phyloP scores from a whole-genome alignment of 2,329 filamentous ascomycete genomes.

The Cercospora berteroae region DNA sequence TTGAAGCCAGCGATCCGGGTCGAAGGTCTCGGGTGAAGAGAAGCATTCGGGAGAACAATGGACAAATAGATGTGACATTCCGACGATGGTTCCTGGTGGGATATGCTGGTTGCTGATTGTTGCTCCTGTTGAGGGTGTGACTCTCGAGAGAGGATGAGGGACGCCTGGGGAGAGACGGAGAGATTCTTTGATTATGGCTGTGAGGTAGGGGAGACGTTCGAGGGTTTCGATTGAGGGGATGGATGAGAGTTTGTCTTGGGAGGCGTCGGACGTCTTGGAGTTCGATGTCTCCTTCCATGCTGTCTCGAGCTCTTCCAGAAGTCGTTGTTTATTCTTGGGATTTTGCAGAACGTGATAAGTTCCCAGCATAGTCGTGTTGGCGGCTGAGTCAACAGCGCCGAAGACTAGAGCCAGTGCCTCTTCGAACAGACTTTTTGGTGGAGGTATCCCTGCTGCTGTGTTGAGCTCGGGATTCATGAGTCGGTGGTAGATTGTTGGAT shows the following conservation, averaged over 20 bases:
- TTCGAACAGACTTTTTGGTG: slow-evolving; percentile 41
- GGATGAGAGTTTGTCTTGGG: neutral
- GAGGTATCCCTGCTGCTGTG: slow-evolving; percentile 37
- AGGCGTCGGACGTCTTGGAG: neutral
- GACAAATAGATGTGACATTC: slow-evolving; percentile 51
- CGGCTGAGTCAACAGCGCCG: slow-evolving; percentile 48
- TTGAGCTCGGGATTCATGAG: slow-evolving; percentile 38
- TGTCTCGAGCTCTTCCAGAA: slow-evolving; percentile 42
- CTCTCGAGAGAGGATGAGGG: slow-evolving; percentile 45
- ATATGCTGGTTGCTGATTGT: slow-evolving; percentile 48
- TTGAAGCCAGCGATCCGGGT: slow-evolving; percentile 50
- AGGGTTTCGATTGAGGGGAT: slow-evolving; percentile 17
- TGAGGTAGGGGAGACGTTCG: slow-evolving; percentile 46
- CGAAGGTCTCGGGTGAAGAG: slow-evolving; percentile 47
- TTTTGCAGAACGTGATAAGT: slow-evolving; percentile 43
- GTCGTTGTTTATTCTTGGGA: slow-evolving; percentile 34
- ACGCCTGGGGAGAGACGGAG: slow-evolving; percentile 49
- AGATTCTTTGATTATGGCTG: slow-evolving; percentile 51
- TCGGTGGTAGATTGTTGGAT: slow-evolving; percentile 42
- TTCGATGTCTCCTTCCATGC: neutral
- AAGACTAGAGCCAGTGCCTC: slow-evolving; percentile 50
- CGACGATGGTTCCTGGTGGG: slow-evolving; percentile 46
- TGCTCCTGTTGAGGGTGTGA: slow-evolving; percentile 47
- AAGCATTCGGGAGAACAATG: slow-evolving; percentile 52
- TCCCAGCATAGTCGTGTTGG: slow-evolving; percentile 44